These are phyloP conservation scores for Tricholoma saponaceum DNA, from an alignment of 768 basidiomycete species.

Conservation along the genomic window DNA sequence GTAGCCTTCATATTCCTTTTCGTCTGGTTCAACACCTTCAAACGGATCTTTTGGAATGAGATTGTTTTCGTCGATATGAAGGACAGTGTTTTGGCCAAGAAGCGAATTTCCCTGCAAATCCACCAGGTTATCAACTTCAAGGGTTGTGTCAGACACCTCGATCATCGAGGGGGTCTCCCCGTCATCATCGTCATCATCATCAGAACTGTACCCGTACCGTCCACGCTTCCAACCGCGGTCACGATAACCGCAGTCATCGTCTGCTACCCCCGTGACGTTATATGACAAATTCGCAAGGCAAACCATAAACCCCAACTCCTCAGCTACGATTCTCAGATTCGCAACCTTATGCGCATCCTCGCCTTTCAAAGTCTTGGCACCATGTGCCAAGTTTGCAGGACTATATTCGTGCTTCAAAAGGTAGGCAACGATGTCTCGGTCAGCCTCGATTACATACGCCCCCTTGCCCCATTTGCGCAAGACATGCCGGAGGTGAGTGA, in stretches of 20 bases:
- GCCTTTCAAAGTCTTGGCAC: conserved; percentile 13
- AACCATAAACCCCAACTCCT: conserved; percentile 9
- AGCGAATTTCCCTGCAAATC: conserved; percentile 26
- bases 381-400: conserved; percentile 18
- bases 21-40: conserved; percentile 28
- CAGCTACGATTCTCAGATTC: conserved; percentile 5
- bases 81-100: conserved; percentile 5
- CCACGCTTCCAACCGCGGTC: conserved; percentile 1
- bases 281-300: conserved; percentile 8
- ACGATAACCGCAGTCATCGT: conserved; percentile 2
- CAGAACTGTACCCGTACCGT: neutral
- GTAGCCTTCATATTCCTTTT: conserved; percentile 36
- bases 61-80: conserved; percentile 19
- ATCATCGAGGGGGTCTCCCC: conserved; percentile 15
- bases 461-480: conserved; percentile 33
- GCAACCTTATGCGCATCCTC: conserved; percentile 17
- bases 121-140: conserved; percentile 23
- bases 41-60: conserved; percentile 33
- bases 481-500: conserved; percentile 23
- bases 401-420: conserved; percentile 32
- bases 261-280: neutral
- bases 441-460: conserved; percentile 15
- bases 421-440: conserved; percentile 23
- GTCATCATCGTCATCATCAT: conserved; percentile 15
- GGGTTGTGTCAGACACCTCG: conserved; percentile 18